phyloP scores from a whole-genome alignment of 163 green algal species.

The Prototheca wickerhamii region DNA sequence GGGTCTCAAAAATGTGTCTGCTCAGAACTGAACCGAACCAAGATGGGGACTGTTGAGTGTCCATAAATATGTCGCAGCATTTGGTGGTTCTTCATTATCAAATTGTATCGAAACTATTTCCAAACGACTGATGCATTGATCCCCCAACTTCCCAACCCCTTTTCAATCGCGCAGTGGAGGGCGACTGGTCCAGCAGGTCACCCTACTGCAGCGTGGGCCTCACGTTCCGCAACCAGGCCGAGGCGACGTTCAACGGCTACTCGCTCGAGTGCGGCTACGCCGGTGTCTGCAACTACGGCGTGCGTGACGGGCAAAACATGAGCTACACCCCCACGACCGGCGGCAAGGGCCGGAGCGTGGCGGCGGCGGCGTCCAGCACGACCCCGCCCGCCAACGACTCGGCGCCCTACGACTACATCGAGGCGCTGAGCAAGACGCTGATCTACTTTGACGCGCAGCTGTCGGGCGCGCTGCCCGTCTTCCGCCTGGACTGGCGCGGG shows the following conservation, averaged over 20 bases:
- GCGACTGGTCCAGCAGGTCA: slow-evolving; percentile 4
- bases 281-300: slow-evolving; percentile 18
- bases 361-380: slow-evolving; percentile 12
- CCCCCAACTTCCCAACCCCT: background rate
- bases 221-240: slow-evolving; percentile 14
- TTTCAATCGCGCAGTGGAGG: slow-evolving; percentile 1
- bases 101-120: too few relatives aligned
- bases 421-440: slow-evolving; percentile 28
- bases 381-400: background rate
- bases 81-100: background rate
- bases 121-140: background rate
- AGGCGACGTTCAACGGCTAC: slow-evolving; percentile 12
- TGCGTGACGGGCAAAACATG: background rate
- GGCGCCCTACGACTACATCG: slow-evolving; percentile 22
- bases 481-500: slow-evolving; percentile 21
- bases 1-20: background rate
- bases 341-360: slow-evolving; percentile 8
- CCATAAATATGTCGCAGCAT: background rate
- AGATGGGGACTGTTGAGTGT: background rate
- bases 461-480: slow-evolving; percentile 14
- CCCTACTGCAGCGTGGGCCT: slow-evolving; percentile 12
- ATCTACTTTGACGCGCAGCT: slow-evolving; percentile 28
- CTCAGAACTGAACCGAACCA: too few relatives aligned
- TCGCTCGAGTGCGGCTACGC: slow-evolving; percentile 2
- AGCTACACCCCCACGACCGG: slow-evolving; percentile 18